Conservation (phyloP, 2,329 filamentous ascomycete genomes). For the Aspergillus alliaceus region DNA sequence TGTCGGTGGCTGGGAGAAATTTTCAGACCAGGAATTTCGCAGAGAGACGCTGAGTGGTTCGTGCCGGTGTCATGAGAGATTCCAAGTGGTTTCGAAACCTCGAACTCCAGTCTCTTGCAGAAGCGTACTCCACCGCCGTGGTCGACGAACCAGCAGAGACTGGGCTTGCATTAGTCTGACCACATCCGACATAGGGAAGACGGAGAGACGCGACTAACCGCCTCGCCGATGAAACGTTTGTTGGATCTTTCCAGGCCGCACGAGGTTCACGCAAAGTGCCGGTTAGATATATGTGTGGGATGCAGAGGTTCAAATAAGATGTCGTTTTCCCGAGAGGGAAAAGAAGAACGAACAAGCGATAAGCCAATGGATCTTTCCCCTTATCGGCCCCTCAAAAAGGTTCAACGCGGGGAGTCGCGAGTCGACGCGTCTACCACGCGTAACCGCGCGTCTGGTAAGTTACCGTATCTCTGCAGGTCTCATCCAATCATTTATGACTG, state of each 20-base stretch:
- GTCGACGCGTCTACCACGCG: conserved; percentile 20
- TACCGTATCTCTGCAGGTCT: conserved; percentile 9
- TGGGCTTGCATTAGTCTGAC: conserved; percentile 22
- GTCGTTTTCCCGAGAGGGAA: not conserved
- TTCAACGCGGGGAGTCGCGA: conserved; percentile 19
- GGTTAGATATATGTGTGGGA: not conserved
- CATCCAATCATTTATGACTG: not conserved
- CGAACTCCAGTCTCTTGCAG: conserved; percentile 21
- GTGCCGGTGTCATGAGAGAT: not conserved
- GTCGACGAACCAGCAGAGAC: conserved; percentile 16
- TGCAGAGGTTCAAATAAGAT: not conserved
- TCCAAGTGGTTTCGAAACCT: conserved; percentile 9
- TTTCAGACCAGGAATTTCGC: not conserved
- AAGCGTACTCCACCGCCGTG: conserved; percentile 17
- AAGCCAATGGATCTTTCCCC: not conserved
- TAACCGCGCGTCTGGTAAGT: conserved; percentile 20
- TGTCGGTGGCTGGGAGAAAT: conserved; percentile 15
- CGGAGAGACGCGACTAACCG: conserved; percentile 7
- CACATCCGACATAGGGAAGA: conserved; percentile 4
- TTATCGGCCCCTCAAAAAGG: conserved; percentile 10
- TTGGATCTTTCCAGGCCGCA: not conserved
- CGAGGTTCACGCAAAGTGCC: not conserved
- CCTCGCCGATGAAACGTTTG: not conserved
- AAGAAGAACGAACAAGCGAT: conserved; percentile 1
- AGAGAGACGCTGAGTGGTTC: conserved; percentile 4